These are phyloP conservation scores for Yamadazyma sp. DNA, from an alignment of 1,139 yeast species.

Conservation along the genomic window DNA sequence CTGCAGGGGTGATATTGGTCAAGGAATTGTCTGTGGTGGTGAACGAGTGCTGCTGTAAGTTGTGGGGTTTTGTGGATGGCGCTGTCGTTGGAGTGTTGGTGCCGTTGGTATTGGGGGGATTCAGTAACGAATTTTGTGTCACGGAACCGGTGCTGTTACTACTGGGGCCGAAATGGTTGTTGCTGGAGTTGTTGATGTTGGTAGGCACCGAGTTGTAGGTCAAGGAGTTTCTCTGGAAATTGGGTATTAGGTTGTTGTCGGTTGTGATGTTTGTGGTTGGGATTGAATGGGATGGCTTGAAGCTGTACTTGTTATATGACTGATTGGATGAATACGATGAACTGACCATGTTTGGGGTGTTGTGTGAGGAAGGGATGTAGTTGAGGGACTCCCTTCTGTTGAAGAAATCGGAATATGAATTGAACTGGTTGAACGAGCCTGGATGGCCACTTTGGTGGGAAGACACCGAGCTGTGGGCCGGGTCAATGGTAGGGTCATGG, in stretches of 20 bases:
- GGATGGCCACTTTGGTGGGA: not conserved
- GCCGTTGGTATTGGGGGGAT: not conserved
- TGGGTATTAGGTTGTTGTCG: slow-evolving; percentile 16
- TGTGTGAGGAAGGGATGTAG: slow-evolving; percentile 48
- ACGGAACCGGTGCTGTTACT: not conserved
- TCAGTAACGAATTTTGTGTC: no score
- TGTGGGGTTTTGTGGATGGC: slow-evolving; percentile 5
- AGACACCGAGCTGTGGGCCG: not conserved
- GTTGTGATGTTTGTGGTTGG: slow-evolving; percentile 19
- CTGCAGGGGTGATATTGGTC: slow-evolving; percentile 11
- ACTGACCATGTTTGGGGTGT: slow-evolving; percentile 56
- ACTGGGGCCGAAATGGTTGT: slow-evolving; percentile 1
- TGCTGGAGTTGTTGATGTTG: no score
- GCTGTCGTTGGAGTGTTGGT: not conserved
- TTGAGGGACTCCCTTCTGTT: slow-evolving; percentile 25
- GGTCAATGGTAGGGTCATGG: not conserved
- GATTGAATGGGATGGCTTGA: slow-evolving; percentile 19
- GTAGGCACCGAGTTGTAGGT: slow-evolving; percentile 6
- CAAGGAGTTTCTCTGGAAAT: slow-evolving; percentile 11
- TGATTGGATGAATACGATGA: slow-evolving; percentile 47
- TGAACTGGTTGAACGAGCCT: slow-evolving; percentile 6
- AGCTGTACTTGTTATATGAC: slow-evolving; percentile 27
- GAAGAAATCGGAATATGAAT: slow-evolving; percentile 5
- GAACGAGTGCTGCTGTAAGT: slow-evolving; percentile 10
- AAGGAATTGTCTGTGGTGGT: slow-evolving; percentile 10